Evolutionary conservation across 1,284 basidiomycete species (phyloP).

Genomic region (Malassezia psittaci): DNA sequence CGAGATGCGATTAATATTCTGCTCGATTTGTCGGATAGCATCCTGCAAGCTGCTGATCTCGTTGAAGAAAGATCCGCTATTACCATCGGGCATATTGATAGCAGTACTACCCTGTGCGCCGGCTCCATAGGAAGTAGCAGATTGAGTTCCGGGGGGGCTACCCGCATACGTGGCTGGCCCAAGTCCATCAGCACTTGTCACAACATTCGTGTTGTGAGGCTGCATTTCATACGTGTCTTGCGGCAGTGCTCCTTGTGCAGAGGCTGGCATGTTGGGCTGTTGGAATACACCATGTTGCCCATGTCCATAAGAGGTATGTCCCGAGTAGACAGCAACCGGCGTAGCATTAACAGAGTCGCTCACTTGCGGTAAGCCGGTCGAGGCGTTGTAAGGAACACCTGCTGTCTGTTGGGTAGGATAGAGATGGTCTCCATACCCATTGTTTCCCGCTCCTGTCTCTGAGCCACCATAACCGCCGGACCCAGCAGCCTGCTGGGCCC

Average conservation of each 20-base stretch:
- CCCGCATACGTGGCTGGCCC: background rate
- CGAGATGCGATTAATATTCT: constrained; percentile 42
- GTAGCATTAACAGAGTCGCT: background rate
- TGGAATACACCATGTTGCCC: background rate
- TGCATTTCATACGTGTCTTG: constrained; percentile 19
- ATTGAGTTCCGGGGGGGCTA: constrained; percentile 10
- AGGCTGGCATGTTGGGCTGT: background rate
- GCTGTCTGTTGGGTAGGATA: constrained; percentile 39
- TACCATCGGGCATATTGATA: constrained; percentile 10
- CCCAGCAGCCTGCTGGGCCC: constrained; percentile 32
- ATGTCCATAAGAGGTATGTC: background rate
- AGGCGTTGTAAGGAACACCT: constrained; percentile 7
- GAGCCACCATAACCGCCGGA: constrained; percentile 37
- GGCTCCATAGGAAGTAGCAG: background rate
- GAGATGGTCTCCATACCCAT: constrained; percentile 46
- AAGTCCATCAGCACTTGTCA: background rate
- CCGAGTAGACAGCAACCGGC: background rate
- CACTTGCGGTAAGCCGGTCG: background rate
- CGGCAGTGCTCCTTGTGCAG: constrained; percentile 14
- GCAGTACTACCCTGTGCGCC: constrained; percentile 1
- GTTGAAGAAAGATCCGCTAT: constrained; percentile 32
- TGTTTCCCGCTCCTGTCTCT: constrained; percentile 26
- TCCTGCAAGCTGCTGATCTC: constrained; percentile 42
- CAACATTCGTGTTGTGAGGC: background rate
- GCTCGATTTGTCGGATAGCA: constrained; percentile 42